Conservation (phyloP, 73 alveolate genomes). For the Durusdinium trenchii region DNA sequence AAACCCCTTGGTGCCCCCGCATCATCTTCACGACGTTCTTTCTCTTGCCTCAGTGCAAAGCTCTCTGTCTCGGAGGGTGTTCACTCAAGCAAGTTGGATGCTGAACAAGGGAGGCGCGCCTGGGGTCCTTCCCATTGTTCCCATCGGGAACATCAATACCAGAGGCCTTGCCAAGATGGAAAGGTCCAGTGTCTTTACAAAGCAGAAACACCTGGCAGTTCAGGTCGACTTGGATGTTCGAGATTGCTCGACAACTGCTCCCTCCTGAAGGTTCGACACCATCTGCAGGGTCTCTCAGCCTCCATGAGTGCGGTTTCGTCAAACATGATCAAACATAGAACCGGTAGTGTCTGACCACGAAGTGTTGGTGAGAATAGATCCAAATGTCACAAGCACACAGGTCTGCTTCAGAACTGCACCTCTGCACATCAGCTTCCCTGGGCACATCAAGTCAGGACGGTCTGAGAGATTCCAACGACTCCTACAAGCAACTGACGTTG, state of each 20-base stretch:
- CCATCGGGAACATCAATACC: constrained; percentile 20
- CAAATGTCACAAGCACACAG: neutral
- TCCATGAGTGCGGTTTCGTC: neutral
- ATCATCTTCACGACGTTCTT: constrained; percentile 31
- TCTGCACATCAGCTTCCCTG: constrained; percentile 13
- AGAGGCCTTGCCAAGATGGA: constrained; percentile 18
- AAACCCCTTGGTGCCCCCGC: constrained; percentile 1
- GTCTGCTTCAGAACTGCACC: neutral
- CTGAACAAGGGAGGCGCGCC: neutral
- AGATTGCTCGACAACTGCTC: neutral
- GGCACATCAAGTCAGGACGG: no score
- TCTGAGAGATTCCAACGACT: no score
- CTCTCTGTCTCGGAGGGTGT: no score
- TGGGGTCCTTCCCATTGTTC: neutral
- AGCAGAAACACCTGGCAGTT: neutral
- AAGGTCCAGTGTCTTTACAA: no score
- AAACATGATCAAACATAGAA: neutral
- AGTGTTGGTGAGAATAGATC: no score
- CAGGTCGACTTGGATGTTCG: neutral
- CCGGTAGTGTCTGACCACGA: no score
- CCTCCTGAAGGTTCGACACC: neutral
- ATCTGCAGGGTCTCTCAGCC: neutral
- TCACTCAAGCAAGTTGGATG: neutral
- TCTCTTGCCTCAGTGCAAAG: neutral
- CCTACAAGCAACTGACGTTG: no score